A percentile compares a stretch with the other conserved stretches of the same genome.
Conservation (phyloP, 2,329 filamentous ascomycete species). For the Parascedosporium putredinis region DNA sequence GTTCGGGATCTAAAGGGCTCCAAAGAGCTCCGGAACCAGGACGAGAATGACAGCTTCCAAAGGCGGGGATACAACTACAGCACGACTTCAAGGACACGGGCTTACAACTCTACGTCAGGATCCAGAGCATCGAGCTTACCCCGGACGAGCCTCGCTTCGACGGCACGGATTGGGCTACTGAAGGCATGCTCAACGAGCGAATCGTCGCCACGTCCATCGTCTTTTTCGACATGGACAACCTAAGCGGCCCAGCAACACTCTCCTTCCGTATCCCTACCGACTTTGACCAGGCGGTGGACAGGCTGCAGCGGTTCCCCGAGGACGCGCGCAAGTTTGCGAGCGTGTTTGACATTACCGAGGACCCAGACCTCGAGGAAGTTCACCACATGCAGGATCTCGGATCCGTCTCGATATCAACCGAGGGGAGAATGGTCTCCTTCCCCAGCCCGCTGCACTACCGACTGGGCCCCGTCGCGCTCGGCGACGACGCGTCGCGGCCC, state of each 20-base stretch:
- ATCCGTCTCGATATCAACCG: neutral
- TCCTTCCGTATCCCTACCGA: neutral
- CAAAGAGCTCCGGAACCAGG: too few relatives aligned
- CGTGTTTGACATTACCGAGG: neutral
- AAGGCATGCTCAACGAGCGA: conserved; percentile 6
- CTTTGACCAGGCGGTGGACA: neutral
- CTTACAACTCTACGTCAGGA: conserved; percentile 6
- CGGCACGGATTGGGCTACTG: neutral
- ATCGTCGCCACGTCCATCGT: conserved; percentile 7
- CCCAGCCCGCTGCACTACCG: neutral
- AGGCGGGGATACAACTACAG: conserved; percentile 1
- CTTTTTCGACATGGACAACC: conserved; percentile 5
- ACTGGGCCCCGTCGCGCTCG: neutral
- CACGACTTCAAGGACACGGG: neutral
- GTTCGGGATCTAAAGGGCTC: too few relatives aligned
- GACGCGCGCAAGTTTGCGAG: neutral
- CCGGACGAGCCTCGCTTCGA: conserved; percentile 1
- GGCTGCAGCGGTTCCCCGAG: neutral
- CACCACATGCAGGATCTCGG: neutral
- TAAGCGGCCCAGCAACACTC: neutral
- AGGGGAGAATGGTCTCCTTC: neutral
- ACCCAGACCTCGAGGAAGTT: neutral
- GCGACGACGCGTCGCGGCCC: neutral
- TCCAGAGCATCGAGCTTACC: conserved; percentile 7
- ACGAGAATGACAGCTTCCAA: too few relatives aligned